Conservation (phyloP, 495 filamentous ascomycete species). For the Choiromyces venosus region DNA sequence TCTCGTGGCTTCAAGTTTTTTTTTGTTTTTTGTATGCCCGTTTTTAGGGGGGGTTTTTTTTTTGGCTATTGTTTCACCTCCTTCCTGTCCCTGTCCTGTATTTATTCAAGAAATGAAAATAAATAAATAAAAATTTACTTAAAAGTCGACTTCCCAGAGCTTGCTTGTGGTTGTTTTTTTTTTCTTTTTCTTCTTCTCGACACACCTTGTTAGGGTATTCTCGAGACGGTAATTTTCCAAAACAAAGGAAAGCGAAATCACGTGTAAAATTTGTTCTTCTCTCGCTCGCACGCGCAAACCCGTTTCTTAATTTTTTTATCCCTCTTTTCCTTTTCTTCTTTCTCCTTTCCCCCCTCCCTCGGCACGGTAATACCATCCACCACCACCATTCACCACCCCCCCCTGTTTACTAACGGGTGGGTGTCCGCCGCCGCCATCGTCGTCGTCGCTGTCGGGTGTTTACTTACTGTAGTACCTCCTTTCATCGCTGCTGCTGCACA, state of each 20-base stretch:
- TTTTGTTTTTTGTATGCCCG: not conserved
- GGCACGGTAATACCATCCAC: conserved; percentile 5
- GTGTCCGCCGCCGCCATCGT: not conserved
- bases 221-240: not conserved
- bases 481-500: not conserved
- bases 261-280: not conserved
- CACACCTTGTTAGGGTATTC: not conserved
- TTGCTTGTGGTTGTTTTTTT: not conserved
- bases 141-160: not conserved
- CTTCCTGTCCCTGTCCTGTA: too few relatives aligned
- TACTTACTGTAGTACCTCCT: not conserved
- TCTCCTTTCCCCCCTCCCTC: not conserved
- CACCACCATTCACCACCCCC: too few relatives aligned
- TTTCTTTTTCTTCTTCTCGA: not conserved
- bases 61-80: not conserved
- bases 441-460: not conserved
- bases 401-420: not conserved
- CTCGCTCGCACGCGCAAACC: not conserved
- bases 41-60: not conserved
- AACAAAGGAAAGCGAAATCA: not conserved
- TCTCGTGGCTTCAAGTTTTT: not conserved
- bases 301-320: not conserved
- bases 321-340: conserved; percentile 7
- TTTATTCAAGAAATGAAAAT: not conserved
- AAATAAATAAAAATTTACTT: not conserved